Base-by-base conservation (phyloP, 1,139 yeast genomes). In the Suhomyces maxii region DNA sequence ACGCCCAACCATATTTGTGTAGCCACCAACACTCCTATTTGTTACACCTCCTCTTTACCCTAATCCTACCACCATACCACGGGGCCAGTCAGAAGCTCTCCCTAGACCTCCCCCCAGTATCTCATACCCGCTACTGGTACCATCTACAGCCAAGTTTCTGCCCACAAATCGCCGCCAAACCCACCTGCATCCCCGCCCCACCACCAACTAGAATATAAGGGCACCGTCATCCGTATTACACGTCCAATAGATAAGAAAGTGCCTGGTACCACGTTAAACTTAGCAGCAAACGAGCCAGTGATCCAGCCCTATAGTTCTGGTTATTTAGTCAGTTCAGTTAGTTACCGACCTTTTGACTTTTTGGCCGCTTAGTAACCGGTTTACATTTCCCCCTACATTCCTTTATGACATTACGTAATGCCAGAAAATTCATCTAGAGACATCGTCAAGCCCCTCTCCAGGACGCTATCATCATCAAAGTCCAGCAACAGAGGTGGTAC, bases 381-480 rank as follows among this genome's bases (percentile, higher is more conserved):
- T 37, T 30, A n/a, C 12, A 12, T 26, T 9, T n/a, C n/a, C 26
- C 25, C 8, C 13, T 13, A 31, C 30, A 28, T 18, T 35, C 35
- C 34, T 40, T 34, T 35, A 40, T 40, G 43, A 10, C 36, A 25
- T 41, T 35, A 18, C 39, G 34, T 34, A 13, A 43, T 43, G 46
- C 46, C 25, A 26, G 46, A 39, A 26, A 30, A 18, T 12, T 42
- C 44, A 18, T 41, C 48, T 30, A 51, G 41, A 44, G 49, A 42
- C 36, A 31, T 42, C 8, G 40, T 40, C 28, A 46, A 45, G 11
- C 52, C 46, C 10, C 50, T 49, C 7, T 23, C 46, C 26, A 41
- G 49, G 33, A 39, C 45, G 26, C 8, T 39, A 25, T 45, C 51
- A 3, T 45, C 51, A 2, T 39, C 51, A 13, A 48, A 41, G 26